Evolutionary conservation across 148 eudicot genomes (phyloP), one percentile per base, ranked within the genome.

Genomic region (Mesembryanthemum crystallinum): DNA sequence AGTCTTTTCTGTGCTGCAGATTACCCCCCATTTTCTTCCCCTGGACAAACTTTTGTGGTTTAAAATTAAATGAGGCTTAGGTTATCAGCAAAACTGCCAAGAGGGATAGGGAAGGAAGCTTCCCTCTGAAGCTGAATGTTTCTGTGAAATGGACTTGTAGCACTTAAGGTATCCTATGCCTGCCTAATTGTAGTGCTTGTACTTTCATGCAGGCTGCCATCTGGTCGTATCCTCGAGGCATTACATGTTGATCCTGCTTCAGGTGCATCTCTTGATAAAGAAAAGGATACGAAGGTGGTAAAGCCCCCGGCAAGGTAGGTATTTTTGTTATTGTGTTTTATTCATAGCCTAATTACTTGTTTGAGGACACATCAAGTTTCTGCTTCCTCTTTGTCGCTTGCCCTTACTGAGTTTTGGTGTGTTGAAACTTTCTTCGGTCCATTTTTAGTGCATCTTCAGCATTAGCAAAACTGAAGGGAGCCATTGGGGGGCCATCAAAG

Each of bases 221-320:
- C 99, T 64, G 94, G 88, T 84, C 86, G 73, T 49, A 95, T 95
- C 62, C 97, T 95, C 65, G 99, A 95, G 91, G 99, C 99, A 15
- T 76, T 95, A 70, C 96, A 95, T 85, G 83, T 88, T 64, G 99
- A 95, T 83, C 97, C 99, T 77, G 99, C 99, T 75, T 90, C 99
- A 72, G 94, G 94, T 80, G 91, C 92, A 72, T 86, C 97, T 57
- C 79, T 83, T 84, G 99, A 92, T 5, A 88, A 87, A 82, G 97
- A 92, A 73, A 92, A 87, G 84, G 90, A 81, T 74, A 29, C 79
- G 15, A 92, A 89, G 80, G 80, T 83, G 82, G 57, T 67, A 71
- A 91, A 91, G 73, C 80, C 96, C 76, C 81, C 86, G 35, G 78
- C 78, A 52, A 89, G 93, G 97, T 94, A 85, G 49, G 65, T 35